A percentile compares a stretch with the other conserved stretches of the same genome.
phyloP scores from a whole-genome alignment of 805 yeast species.

The Monosporozyma yasuniensis region DNA sequence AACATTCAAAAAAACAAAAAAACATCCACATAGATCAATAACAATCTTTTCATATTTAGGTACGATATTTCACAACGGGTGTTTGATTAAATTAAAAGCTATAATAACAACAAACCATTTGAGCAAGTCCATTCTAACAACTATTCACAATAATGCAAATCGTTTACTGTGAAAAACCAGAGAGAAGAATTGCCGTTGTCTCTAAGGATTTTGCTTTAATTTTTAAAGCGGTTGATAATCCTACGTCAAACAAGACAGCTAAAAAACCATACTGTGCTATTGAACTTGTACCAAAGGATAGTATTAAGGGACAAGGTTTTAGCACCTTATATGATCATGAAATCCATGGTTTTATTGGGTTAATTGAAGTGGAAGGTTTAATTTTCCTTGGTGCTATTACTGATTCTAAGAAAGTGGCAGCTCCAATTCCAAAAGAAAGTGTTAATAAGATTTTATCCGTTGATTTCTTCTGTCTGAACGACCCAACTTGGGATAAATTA shows the following conservation, averaged over 20 bases:
- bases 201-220: constrained; percentile 37
- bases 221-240: constrained; percentile 34
- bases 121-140: background rate
- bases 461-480: constrained; percentile 72
- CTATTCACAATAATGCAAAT: constrained; percentile 17
- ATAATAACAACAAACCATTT: background rate
- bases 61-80: background rate
- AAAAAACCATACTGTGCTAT: constrained; percentile 36
- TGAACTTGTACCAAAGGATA: constrained; percentile 37
- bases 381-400: constrained; percentile 74
- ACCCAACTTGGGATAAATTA: constrained; percentile 69
- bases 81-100: background rate
- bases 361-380: constrained; percentile 59
- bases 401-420: constrained; percentile 67
- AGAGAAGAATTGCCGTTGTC: constrained; percentile 27
- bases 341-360: constrained; percentile 67
- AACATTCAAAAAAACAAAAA: background rate
- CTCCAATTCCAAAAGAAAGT: constrained; percentile 70
- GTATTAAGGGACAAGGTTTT: constrained; percentile 29
- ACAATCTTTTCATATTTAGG: background rate
- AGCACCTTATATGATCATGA: constrained; percentile 37
- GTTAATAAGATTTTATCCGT: constrained; percentile 76
- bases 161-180: constrained; percentile 20
- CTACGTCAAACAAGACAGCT: constrained; percentile 18
- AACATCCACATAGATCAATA: background rate